Evolutionary conservation across 1,284 basidiomycete species (phyloP).

Genomic region (Moesziomyces antarcticus): DNA sequence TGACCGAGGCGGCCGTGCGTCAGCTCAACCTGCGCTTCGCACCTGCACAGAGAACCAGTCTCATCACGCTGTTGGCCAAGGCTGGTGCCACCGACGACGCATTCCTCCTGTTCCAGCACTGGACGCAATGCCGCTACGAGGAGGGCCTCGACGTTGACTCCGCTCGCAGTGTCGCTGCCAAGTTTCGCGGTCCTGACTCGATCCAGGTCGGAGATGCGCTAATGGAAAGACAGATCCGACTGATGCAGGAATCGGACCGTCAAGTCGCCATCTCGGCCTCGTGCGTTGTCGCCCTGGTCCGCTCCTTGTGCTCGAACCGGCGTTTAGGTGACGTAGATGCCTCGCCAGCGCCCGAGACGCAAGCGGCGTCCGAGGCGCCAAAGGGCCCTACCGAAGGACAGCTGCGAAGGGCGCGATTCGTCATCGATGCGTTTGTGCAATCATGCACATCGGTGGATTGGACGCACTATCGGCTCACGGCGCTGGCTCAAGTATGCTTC

Average conservation of each 20-base stretch:
- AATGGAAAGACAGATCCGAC: constrained; percentile 31
- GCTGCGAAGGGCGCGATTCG: constrained; percentile 22
- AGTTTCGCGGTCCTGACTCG: constrained; percentile 4
- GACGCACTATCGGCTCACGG: constrained; percentile 40
- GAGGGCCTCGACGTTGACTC: background rate
- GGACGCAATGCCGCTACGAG: constrained; percentile 26
- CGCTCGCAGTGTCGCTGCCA: background rate
- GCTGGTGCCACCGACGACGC: constrained; percentile 27
- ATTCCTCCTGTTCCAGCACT: constrained; percentile 36
- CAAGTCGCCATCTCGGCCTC: constrained; percentile 15
- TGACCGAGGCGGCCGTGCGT: constrained; percentile 9
- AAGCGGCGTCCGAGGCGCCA: background rate
- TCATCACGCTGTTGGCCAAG: constrained; percentile 18
- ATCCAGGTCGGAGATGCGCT: constrained; percentile 16
- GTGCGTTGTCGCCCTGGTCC: constrained; percentile 23
- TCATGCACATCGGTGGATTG: constrained; percentile 26
- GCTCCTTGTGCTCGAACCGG: constrained; percentile 6
- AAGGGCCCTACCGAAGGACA: background rate
- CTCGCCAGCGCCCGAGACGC: background rate
- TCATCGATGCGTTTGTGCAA: constrained; percentile 28
- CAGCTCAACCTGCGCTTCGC: constrained; percentile 32
- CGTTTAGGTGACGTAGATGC: too few relatives aligned
- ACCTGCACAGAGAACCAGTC: constrained; percentile 2
- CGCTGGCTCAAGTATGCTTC: constrained; percentile 34
- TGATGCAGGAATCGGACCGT: constrained; percentile 23